Percentiles rank a stretch among this genome's conserved stretches.
These are phyloP conservation scores for Cylindrodendrum hubeiense DNA, from an alignment of 2,329 filamentous ascomycete species.

Conservation along the genomic window DNA sequence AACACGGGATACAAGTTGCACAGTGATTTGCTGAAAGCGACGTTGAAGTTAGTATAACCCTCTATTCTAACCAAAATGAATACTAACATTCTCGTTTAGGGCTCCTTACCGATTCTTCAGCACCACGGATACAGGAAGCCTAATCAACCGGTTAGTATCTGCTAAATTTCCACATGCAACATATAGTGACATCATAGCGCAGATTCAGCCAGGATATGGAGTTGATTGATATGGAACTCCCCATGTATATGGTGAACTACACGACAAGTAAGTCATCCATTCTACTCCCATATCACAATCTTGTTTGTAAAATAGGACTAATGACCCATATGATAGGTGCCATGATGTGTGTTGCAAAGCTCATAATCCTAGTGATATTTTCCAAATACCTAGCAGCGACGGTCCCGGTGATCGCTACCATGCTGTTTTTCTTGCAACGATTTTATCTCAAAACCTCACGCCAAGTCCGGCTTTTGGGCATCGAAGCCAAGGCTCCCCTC, in stretches of 20 bases:
- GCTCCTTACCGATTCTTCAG: neutral
- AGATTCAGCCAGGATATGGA: neutral
- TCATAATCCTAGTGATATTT: neutral
- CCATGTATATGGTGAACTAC: neutral
- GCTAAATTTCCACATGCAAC: neutral
- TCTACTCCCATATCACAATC: neutral
- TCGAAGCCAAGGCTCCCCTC: conserved; percentile 47
- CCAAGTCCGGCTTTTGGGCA: conserved; percentile 47
- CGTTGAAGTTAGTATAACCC: neutral
- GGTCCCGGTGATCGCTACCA: neutral
- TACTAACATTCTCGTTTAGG: neutral
- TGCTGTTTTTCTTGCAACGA: neutral
- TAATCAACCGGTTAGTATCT: neutral
- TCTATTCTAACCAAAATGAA: neutral
- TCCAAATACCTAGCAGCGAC: neutral
- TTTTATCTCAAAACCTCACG: conserved; percentile 46
- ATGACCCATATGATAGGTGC: neutral
- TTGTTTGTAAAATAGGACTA: neutral
- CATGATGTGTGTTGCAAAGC: neutral
- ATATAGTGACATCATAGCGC: neutral
- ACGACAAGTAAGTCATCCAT: neutral
- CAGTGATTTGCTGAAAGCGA: neutral
- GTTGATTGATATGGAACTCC: neutral
- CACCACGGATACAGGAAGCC: neutral
- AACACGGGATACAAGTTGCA: neutral